phyloP scores from a whole-genome alignment of 2,329 filamentous ascomycete genomes.

The Colletotrichum sp. region DNA sequence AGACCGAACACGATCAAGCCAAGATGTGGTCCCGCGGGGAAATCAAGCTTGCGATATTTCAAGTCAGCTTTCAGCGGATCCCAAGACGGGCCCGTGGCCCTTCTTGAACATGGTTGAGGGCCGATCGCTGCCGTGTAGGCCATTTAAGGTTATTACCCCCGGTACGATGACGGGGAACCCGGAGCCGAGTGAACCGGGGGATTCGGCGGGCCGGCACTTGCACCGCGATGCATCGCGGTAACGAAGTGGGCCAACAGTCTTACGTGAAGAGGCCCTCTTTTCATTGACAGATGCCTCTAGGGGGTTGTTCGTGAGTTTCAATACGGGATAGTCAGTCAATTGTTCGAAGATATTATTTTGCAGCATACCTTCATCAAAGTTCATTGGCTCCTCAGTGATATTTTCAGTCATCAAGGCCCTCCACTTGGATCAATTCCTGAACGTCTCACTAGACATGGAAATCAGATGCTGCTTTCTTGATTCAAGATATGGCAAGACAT shows the following conservation, averaged over 20 bases:
- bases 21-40: background rate
- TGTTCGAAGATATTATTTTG: rapidly evolving
- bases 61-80: background rate
- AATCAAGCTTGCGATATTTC: background rate
- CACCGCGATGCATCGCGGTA: background rate
- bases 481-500: too few species aligned
- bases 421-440: background rate
- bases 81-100: background rate
- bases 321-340: background rate
- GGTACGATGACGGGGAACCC: background rate
- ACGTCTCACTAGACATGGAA: background rate
- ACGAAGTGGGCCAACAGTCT: background rate
- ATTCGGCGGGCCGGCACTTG: background rate
- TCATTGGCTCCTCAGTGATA: background rate
- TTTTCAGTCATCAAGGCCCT: background rate
- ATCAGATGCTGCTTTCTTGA: background rate
- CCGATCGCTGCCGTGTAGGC: background rate
- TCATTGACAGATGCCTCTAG: background rate
- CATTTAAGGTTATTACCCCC: background rate
- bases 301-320: background rate
- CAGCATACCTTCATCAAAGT: background rate
- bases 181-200: background rate
- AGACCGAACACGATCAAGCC: background rate
- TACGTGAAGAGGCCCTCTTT: background rate
- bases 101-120: background rate